Conservation (phyloP, 164 flowering plant species). For the Nymphaea thermarum region DNA sequence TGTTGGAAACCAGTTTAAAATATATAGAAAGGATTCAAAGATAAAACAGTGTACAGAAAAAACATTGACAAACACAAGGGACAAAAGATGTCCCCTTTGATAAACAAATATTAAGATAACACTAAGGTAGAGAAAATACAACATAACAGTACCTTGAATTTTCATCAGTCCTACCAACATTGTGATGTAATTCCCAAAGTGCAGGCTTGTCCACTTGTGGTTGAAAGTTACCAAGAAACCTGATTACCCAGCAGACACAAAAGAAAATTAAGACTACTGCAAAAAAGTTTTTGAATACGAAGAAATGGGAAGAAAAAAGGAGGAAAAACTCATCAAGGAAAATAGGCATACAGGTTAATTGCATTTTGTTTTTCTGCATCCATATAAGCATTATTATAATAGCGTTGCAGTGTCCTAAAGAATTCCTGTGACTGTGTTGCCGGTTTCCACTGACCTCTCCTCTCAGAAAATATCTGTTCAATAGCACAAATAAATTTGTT, state of each 20-base stretch:
- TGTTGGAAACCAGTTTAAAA: too few relatives aligned
- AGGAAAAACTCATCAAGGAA: neutral
- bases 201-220: conserved; percentile 78
- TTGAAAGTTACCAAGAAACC: conserved; percentile 76
- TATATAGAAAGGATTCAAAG: too few relatives aligned
- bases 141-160: conserved; percentile 35
- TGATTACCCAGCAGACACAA: conserved; percentile 23
- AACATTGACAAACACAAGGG: too few relatives aligned
- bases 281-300: too few relatives aligned
- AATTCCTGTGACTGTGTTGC: conserved; percentile 86
- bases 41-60: too few relatives aligned
- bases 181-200: conserved; percentile 76
- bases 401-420: conserved; percentile 76
- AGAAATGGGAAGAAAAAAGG: too few relatives aligned
- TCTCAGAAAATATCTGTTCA: conserved; percentile 71
- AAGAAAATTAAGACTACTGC: neutral
- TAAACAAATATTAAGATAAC: too few relatives aligned
- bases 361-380: conserved; percentile 94
- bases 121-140: too few relatives aligned
- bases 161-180: conserved; percentile 42
- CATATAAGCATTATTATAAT: conserved; percentile 81
- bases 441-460: conserved; percentile 92
- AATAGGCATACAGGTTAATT: conserved; percentile 66
- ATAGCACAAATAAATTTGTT: neutral
- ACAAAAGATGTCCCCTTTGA: too few relatives aligned